Conservation (phyloP, 2,329 filamentous ascomycete genomes). For the Amauroascus verrucosus region DNA sequence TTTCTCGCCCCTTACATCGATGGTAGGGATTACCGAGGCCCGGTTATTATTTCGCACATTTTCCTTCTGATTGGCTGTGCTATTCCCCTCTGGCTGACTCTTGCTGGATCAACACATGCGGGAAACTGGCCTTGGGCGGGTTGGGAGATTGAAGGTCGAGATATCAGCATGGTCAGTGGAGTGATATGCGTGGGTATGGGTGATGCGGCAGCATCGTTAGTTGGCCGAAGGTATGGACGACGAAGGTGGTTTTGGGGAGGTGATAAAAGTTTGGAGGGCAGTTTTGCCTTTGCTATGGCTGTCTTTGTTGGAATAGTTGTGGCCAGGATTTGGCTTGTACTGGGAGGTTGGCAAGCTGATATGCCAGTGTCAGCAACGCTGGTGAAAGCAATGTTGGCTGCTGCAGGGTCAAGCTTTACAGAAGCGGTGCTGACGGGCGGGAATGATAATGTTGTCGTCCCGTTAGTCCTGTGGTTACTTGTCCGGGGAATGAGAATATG, state of each 20-base stretch:
- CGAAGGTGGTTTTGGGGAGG: conserved; percentile 95
- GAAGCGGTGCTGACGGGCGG: conserved; percentile 93
- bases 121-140: conserved; percentile 50
- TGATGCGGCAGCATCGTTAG: conserved; percentile 82
- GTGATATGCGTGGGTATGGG: conserved; percentile 92
- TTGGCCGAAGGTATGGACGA: conserved; percentile 75
- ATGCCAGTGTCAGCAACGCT: conserved; percentile 29
- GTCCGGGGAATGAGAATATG: conserved; percentile 58
- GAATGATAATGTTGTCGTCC: conserved; percentile 97
- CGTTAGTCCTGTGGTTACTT: conserved; percentile 82
- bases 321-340: conserved; percentile 61
- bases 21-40: conserved; percentile 80
- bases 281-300: conserved; percentile 65
- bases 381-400: conserved; percentile 59
- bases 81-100: conserved; percentile 81
- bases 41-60: conserved; percentile 91
- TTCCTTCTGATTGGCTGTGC: conserved; percentile 92
- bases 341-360: conserved; percentile 57
- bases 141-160: conserved; percentile 65
- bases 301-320: conserved; percentile 64
- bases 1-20: conserved; percentile 94
- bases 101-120: conserved; percentile 56
- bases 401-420: conserved; percentile 72
- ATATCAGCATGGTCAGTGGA: conserved; percentile 83
- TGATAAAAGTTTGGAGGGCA: conserved; percentile 87